Percentiles rank a stretch among this genome's conserved stretches.
Conservation (phyloP, 768 basidiomycete species). For the Solioccasus polychromus region DNA sequence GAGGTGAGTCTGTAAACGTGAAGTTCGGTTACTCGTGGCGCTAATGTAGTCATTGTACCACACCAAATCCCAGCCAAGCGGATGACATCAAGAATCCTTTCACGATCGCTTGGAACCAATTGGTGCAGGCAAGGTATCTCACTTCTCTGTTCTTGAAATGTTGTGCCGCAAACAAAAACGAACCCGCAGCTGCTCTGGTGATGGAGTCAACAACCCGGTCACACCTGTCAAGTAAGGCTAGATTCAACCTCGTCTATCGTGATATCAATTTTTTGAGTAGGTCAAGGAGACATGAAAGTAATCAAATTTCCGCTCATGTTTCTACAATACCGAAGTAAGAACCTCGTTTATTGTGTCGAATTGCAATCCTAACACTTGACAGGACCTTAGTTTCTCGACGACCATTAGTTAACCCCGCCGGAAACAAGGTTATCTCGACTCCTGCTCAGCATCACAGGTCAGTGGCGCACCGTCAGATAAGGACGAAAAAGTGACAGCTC, state of each 20-base stretch:
- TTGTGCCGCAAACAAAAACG: slow-evolving; percentile 20
- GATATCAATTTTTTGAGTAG: slow-evolving; percentile 1
- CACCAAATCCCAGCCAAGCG: neutral
- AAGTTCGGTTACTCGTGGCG: neutral
- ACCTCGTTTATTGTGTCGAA: neutral
- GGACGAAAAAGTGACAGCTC: neutral
- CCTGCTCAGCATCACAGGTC: slow-evolving; percentile 9
- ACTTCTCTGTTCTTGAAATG: neutral
- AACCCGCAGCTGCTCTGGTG: slow-evolving; percentile 19
- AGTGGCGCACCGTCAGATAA: neutral
- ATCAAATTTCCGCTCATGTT: slow-evolving; percentile 4
- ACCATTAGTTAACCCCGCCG: neutral
- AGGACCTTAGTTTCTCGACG: slow-evolving; percentile 2
- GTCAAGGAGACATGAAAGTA: neutral
- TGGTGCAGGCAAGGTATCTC: slow-evolving; percentile 16
- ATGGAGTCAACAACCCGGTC: slow-evolving; percentile 1
- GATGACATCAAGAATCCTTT: slow-evolving; percentile 18
- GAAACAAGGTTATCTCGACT: neutral
- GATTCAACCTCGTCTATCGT: neutral
- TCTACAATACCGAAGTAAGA: slow-evolving; percentile 7
- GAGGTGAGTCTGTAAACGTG: slow-evolving; percentile 1
- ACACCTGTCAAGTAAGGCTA: slow-evolving; percentile 24
- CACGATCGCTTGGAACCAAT: slow-evolving; percentile 18
- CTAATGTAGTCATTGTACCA: neutral
- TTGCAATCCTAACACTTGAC: neutral